Evolutionary conservation across 495 filamentous ascomycete genomes (phyloP).

Genomic region (Massariosphaeria phaeospora): DNA sequence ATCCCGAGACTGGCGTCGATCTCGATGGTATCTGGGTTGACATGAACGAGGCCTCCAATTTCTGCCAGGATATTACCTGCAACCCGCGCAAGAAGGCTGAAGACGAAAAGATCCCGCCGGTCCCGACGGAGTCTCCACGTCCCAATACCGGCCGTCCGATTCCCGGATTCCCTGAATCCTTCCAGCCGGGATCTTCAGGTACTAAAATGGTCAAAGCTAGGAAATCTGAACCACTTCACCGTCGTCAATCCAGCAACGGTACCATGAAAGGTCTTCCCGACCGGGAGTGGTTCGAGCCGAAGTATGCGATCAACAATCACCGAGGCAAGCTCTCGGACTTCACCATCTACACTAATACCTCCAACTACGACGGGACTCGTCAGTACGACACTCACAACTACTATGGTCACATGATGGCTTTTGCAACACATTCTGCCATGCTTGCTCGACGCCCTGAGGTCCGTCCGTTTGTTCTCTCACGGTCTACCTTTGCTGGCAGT

Average conservation of each 20-base stretch:
- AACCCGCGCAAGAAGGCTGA: conserved; percentile 40
- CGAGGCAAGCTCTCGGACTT: conserved; percentile 30
- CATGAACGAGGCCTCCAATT: conserved; percentile 42
- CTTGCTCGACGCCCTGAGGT: conserved; percentile 58
- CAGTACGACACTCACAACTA: conserved; percentile 86
- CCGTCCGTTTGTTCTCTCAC: conserved; percentile 75
- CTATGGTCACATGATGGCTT: conserved; percentile 80
- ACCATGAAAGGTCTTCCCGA: conserved; percentile 54
- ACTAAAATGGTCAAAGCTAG: conserved; percentile 46
- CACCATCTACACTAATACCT: conserved; percentile 68
- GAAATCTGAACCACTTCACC: conserved; percentile 37
- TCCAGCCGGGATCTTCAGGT: conserved; percentile 63
- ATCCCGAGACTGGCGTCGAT: conserved; percentile 59
- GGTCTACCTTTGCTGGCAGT: conserved; percentile 76
- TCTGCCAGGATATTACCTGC: conserved; percentile 68
- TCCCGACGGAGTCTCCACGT: conserved; percentile 39
- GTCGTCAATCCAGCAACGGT: conserved; percentile 45
- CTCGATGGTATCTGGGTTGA: conserved; percentile 55
- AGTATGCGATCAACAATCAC: conserved; percentile 72
- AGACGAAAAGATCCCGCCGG: conserved; percentile 12
- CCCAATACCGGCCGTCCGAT: conserved; percentile 52
- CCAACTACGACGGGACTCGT: conserved; percentile 64
- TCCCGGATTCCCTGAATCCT: conserved; percentile 65
- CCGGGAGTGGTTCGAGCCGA: conserved; percentile 68
- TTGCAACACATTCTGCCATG: conserved; percentile 64